Evolutionary conservation across 106 monocot species (phyloP), one percentile per base, ranked within the genome.

Genomic region (Iris macrosiphon): DNA sequence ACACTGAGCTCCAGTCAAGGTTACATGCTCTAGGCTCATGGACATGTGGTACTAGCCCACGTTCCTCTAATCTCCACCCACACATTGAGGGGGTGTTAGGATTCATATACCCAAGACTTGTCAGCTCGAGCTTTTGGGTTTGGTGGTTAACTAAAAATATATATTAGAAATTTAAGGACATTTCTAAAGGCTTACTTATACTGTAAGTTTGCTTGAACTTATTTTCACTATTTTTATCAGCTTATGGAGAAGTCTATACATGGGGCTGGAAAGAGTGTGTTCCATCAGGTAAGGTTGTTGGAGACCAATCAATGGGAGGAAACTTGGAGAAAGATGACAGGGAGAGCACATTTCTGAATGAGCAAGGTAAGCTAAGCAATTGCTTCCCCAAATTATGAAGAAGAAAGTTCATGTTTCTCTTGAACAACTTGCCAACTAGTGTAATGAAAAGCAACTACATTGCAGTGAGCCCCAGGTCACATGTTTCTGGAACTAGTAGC

Each of bases 201-300:
- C n/a, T n/a, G n/a, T n/a, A n/a, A n/a, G n/a, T n/a, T 54, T 37
- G 4, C 23, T 25, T 15, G 37, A 63, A 63, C 31, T 38, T 23
- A 2, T 46, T 24, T 14, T n/a, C 16, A 44, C 15, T 44, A 4
- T 9, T 40, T 44, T 3, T 6, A 63, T 19, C 64, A 98, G 98
- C 55, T 54, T 20, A 56, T 41, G 91, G 90, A 61, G 83, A 98
- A 43, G 80, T 87, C n/a, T 98, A 78, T 72, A 73, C 87, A 28
- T 98, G 98, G 96, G 98, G 98, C 17, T 98, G 98, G 98, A 98
- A 91, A 65, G 98, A 98, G 52, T 98, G 98, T 60, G 91, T 98
- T 41, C 98, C 98, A 61, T 73, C 87, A 58, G 73, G 73, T 13
- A 78, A 78, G 62, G 39, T 67, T 25, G 34, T 77, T 49, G 71